These are phyloP conservation scores for Podaxis sp. DNA, from an alignment of 768 basidiomycete genomes.

Conservation along the genomic window DNA sequence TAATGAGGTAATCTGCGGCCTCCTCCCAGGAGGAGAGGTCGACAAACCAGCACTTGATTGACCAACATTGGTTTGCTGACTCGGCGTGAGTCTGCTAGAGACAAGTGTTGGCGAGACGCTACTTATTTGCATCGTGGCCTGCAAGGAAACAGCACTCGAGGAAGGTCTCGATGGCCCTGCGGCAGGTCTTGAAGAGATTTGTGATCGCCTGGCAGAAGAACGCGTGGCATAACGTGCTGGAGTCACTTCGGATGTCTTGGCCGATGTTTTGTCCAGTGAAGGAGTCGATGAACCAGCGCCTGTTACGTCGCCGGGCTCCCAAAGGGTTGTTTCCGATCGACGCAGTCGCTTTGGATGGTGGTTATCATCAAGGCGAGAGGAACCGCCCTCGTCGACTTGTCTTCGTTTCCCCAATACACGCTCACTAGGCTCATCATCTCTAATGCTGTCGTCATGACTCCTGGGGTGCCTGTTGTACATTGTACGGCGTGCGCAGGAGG, in stretches of 20 bases:
- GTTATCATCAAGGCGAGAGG: not conserved
- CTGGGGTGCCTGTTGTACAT: not conserved
- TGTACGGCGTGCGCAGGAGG: not conserved
- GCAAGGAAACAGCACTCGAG: not conserved
- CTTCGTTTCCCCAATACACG: conserved; percentile 2
- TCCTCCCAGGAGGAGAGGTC: not conserved
- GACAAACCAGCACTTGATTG: not conserved
- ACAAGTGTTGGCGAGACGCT: not conserved
- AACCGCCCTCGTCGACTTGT: not conserved
- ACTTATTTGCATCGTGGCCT: not conserved
- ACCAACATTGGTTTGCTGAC: not conserved
- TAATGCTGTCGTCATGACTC: not conserved
- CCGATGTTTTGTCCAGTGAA: not conserved
- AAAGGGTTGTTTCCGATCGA: conserved; percentile 2
- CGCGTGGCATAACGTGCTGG: not conserved
- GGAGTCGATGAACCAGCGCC: not conserved
- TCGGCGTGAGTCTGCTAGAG: not conserved
- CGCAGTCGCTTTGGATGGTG: conserved; percentile 3
- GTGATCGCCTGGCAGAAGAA: not conserved
- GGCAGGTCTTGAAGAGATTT: not conserved
- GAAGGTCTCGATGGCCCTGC: not conserved
- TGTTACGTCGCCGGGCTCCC: not conserved
- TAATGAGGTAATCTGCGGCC: not conserved
- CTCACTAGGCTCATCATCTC: not conserved
- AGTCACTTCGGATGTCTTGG: too few species aligned